These are phyloP conservation scores for Limonium bicolor DNA, from an alignment of 148 eudicot genomes.

Conservation along the genomic window DNA sequence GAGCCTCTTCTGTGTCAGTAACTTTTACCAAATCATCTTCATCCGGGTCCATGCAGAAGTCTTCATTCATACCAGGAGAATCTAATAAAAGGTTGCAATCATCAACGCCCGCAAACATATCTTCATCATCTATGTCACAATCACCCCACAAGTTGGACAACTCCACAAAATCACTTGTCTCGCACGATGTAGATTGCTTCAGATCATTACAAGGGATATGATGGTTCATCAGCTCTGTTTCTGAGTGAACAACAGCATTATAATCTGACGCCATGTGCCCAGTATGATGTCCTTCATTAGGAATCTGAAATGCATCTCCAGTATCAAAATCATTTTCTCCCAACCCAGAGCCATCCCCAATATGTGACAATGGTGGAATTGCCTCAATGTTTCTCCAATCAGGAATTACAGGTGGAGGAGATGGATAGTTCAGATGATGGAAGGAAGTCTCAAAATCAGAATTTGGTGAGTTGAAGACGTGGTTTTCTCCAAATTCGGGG, in stretches of 20 bases:
- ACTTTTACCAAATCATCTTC: conserved; percentile 14
- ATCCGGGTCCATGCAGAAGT: no score
- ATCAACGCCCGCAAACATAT: conserved; percentile 22
- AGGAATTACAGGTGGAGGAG: conserved; percentile 35
- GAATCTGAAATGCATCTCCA: conserved; percentile 18
- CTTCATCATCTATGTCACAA: no score
- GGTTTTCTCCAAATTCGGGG: conserved; percentile 21
- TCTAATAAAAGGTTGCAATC: conserved; percentile 38
- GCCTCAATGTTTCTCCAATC: conserved; percentile 43
- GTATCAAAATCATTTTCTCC: conserved; percentile 15
- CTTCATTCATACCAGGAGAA: conserved; percentile 21
- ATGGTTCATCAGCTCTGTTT: conserved; percentile 12
- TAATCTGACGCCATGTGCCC: conserved; percentile 13
- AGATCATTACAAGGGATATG: conserved; percentile 15
- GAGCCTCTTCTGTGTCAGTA: conserved; percentile 13
- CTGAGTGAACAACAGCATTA: conserved; percentile 11
- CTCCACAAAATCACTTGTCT: conserved; percentile 18
- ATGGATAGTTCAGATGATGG: conserved; percentile 35
- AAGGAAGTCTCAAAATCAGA: conserved; percentile 35
- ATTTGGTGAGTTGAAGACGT: conserved; percentile 22
- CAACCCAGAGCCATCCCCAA: conserved; percentile 10
- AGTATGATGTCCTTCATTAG: conserved; percentile 14
- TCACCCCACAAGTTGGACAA: no score
- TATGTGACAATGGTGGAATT: conserved; percentile 24
- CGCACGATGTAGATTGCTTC: conserved; percentile 10